phyloP scores from a whole-genome alignment of 495 filamentous ascomycete species.

The Chaetomidium leptoderma region DNA sequence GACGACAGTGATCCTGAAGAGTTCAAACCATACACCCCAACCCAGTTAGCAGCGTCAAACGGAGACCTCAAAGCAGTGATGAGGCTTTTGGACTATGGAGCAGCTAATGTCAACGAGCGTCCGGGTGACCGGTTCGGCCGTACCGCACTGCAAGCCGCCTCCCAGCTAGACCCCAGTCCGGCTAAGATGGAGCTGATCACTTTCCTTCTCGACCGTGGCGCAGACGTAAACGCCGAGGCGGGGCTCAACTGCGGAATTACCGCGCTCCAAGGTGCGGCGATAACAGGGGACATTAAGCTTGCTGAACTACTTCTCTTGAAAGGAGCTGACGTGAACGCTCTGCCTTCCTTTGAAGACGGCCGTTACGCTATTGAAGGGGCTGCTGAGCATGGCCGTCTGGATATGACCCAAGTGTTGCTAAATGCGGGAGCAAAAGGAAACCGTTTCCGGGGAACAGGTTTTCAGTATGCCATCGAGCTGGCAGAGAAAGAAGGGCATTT shows the following conservation, averaged over 20 bases:
- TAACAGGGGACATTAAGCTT: neutral
- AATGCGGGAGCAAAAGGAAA: neutral
- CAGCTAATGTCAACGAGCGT: neutral
- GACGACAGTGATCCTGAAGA: neutral
- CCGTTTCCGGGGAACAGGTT: neutral
- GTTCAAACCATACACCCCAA: neutral
- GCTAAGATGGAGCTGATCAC: neutral
- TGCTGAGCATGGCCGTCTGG: neutral
- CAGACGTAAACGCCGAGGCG: neutral
- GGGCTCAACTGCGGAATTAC: neutral
- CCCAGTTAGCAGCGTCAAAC: neutral
- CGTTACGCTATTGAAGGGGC: neutral
- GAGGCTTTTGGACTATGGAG: neutral
- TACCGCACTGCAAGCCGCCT: neutral
- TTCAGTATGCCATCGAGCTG: neutral
- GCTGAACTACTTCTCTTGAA: neutral
- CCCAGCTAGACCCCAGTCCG: neutral
- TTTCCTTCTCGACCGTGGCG: neutral
- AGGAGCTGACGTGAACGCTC: neutral
- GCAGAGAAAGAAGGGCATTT: neutral
- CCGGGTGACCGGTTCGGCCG: neutral
- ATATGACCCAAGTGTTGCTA: neutral
- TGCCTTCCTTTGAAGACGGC: neutral
- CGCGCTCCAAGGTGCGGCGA: neutral
- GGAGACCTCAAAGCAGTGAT: neutral